Conservation (phyloP, 306 rosid genomes). For the Pterocarpus macrocarpus region DNA sequence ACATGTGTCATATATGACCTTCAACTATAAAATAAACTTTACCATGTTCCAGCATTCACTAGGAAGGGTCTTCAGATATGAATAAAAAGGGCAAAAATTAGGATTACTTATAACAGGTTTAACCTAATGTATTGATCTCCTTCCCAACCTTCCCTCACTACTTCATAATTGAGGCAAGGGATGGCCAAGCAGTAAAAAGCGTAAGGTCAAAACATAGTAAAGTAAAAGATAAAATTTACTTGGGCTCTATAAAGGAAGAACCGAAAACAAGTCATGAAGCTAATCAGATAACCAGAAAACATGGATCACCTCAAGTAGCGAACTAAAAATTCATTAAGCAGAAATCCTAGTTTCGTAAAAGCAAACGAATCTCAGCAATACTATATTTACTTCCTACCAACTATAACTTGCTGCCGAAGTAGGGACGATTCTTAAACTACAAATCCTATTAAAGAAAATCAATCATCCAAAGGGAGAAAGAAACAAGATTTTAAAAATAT, state of each 20-base stretch:
- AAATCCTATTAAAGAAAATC: not conserved
- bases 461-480: not conserved
- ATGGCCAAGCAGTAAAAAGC: not conserved
- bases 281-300: not conserved
- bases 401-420: not conserved
- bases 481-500: not conserved
- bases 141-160: not conserved
- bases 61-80: not conserved
- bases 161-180: constrained; percentile 24
- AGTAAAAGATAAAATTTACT: not conserved
- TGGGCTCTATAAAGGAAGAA: not conserved
- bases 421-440: not conserved
- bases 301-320: not conserved
- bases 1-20: not conserved
- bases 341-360: not conserved
- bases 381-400: not conserved
- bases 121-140: not conserved
- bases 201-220: not conserved
- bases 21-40: not conserved
- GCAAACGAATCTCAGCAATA: not conserved
- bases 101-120: not conserved
- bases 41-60: no score
- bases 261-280: not conserved
- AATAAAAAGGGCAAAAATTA: not conserved
- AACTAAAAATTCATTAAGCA: not conserved